phyloP scores from a whole-genome alignment of 2,329 filamentous ascomycete species.

The Aspergillus felis region DNA sequence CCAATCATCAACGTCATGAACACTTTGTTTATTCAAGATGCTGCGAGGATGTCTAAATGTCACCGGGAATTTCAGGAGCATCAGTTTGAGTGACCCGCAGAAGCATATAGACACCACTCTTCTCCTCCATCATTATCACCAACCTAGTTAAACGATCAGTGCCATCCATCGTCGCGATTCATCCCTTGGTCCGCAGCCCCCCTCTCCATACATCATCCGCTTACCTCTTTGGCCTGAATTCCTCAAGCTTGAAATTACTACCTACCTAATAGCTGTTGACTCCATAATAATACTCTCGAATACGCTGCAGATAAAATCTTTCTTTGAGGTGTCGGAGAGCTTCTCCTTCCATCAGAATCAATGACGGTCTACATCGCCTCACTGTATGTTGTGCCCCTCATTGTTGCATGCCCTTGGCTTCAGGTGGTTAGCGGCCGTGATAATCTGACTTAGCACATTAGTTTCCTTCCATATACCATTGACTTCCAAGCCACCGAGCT shows the following conservation, averaged over 20 bases:
- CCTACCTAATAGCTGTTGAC: background rate
- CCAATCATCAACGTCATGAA: conserved; percentile 14
- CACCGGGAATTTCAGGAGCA: conserved; percentile 11
- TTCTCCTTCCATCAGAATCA: conserved; percentile 2
- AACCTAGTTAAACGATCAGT: background rate
- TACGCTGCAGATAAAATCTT: background rate
- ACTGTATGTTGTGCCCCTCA: conserved; percentile 21
- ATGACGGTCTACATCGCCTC: conserved; percentile 37
- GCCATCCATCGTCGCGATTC: background rate
- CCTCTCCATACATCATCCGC: background rate
- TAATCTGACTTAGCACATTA: conserved; percentile 10
- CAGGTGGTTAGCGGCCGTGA: background rate
- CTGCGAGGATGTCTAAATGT: conserved; percentile 11
- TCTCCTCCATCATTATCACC: conserved; percentile 3
- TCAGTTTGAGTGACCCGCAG: conserved; percentile 4
- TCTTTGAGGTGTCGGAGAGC: background rate
- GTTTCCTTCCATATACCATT: conserved; percentile 37
- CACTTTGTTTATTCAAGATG: conserved; percentile 9
- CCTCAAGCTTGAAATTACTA: background rate
- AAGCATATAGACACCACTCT: conserved; percentile 7
- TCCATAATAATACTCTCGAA: background rate
- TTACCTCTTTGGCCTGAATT: background rate
- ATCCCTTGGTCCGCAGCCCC: background rate
- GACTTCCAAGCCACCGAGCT: conserved; percentile 27
- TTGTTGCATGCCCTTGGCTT: background rate